These are phyloP conservation scores for Scheffersomyces amazonensis DNA, from an alignment of 805 yeast species.

Conservation along the genomic window DNA sequence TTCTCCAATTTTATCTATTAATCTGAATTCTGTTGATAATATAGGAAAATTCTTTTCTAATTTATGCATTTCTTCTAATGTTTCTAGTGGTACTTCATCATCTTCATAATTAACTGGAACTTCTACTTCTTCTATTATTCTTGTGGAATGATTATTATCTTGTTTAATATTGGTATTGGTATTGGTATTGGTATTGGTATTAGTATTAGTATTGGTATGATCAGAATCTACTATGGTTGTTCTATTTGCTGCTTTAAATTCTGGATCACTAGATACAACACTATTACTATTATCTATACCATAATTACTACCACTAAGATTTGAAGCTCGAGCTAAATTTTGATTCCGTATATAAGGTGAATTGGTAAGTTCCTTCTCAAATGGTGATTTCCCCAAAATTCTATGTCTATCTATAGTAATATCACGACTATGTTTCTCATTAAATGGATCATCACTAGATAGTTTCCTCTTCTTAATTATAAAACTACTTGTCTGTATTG, in stretches of 20 bases:
- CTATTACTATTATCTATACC: background rate
- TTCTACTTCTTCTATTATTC: constrained; percentile 3
- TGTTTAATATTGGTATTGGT: background rate
- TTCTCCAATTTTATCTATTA: constrained; percentile 62
- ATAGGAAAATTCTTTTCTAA: constrained; percentile 54
- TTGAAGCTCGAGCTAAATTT: background rate
- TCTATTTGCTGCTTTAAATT: background rate
- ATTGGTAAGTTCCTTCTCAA: background rate
- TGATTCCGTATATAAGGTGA: constrained; percentile 2
- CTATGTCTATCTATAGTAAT: background rate
- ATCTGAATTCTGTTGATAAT: constrained; percentile 44
- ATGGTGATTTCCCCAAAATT: background rate
- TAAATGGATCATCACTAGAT: constrained; percentile 15
- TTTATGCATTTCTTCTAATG: constrained; percentile 55
- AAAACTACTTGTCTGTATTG: background rate
- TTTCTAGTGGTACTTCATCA: constrained; percentile 50
- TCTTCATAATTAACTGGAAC: constrained; percentile 23
- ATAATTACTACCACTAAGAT: background rate
- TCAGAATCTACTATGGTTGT: constrained; percentile 2
- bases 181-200: background rate
- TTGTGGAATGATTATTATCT: background rate
- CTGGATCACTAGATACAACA: background rate
- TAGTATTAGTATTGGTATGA: background rate
- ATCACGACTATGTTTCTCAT: constrained; percentile 6
- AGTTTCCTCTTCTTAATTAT: constrained; percentile 1